Base-by-base conservation (phyloP, 169 alveolate genomes). In the Plasmodium gaboni region DNA sequence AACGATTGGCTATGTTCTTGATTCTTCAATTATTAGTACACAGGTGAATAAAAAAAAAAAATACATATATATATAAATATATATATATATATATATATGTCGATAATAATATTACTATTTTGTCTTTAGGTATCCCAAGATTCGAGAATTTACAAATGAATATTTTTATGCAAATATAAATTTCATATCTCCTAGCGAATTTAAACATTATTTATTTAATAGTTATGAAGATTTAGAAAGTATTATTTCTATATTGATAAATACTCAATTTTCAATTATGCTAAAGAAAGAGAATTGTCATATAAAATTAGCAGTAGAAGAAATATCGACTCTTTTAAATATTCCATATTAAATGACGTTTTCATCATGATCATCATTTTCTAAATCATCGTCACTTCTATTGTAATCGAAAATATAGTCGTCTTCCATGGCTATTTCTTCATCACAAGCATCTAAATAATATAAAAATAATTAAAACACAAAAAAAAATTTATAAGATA, bases 371-470 rank as follows among this genome's bases (percentile, higher is more conserved):
- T 80, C 90, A 10, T 80, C 90, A 80, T 67, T 80, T 3, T 80
- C 90, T n/a, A 80, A 61, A 15, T 80, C 90, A 55, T 80, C 90
- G 38, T 80, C 90, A 80, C 90, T 80, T 80, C 68, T 80, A 51
- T 80, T 68, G 42, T 80, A 80, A 42, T 80, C 90, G 24, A 53
- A 80, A 71, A 67, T 80, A 63, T 80, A 80, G 51, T 80, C 90
- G 32, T 80, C 90, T 19, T 80, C 90, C 17, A 53, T 19, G 1
- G 72, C 83, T 24, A 67, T 78, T 24, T 80, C 90, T 22, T 80
- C 90, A 48, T 80, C 90, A 15, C 53, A 80, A 10, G 26, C 42
- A 50, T 67, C 90, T 80, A 60, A 28, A 42, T 42, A 38, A 64
- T 26, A 53, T 19, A 17, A 48, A 19, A 46, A 9, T 9, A 22